Evolutionary conservation across 2,329 filamentous ascomycete genomes (phyloP), one percentile per base, ranked within the genome.

Genomic region (Trichoderma sp.): DNA sequence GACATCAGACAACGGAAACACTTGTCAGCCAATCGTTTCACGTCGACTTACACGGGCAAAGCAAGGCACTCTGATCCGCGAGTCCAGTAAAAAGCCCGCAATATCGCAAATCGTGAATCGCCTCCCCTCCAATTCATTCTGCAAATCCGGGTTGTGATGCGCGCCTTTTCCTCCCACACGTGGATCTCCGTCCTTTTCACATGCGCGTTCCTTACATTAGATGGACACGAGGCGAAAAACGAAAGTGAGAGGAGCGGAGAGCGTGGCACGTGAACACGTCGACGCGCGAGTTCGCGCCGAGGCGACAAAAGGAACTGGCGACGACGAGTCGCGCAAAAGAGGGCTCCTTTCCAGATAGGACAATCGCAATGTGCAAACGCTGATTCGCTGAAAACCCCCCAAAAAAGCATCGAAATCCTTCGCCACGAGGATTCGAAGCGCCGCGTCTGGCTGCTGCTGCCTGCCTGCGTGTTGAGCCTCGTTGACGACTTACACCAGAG

Each of bases 361-460:
- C 26, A 15, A 24, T 3, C 15, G 10, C 24, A 34, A 34, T 10
- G 41, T 34, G 58, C 47, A 24, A 39, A 61, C n/a, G 21, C 39
- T 39, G 24, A 61, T 61, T 61, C 58, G 58, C 58, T 61, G 21
- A 15, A 39, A 39, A 39, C 2, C n/a, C n/a, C n/a, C 21, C 2
- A 24, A 24, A 24, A 24, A 24, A 24, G 34, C 34, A 30, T 15
- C 9, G 17, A 21, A 17, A 17, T 14, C 9, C 30, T 34, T 52
- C 43, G 58, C 47, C 58, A 44, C 58, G 43, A 6, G 34, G 43
- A 30, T 30, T 61, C 34, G 30, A 61, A 52, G 12, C 39, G 47
- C 34, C 34, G 34, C 34, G 39, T 52, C 34, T 39, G 47, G 34
- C 58, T 61, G 58, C 58, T 61, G 58, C 48, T 61, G 58, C 58